These are phyloP conservation scores for Marvania coccoides DNA, from an alignment of 139 green algal species.

Conservation along the genomic window DNA sequence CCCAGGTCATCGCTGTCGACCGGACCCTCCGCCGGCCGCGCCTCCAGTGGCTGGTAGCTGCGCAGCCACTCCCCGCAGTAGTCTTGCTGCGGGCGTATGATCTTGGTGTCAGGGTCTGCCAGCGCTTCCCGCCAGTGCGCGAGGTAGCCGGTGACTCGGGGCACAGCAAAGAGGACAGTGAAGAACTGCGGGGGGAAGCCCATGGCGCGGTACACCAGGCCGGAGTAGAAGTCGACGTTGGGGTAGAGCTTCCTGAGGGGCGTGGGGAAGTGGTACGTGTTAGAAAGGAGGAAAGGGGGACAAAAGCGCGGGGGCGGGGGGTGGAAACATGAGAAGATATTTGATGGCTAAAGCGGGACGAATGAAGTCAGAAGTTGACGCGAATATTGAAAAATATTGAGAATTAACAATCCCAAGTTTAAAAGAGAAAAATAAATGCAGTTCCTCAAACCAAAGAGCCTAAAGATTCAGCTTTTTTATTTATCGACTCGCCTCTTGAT, in stretches of 20 bases:
- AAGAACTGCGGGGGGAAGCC: constrained; percentile 98
- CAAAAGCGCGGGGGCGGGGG: no score
- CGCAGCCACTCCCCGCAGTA: constrained; percentile 90
- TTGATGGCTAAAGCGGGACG: no score
- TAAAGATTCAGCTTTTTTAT: no score
- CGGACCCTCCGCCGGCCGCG: constrained; percentile 1
- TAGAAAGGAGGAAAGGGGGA: no score
- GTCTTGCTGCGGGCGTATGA: constrained; percentile 96
- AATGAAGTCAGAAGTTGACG: no score
- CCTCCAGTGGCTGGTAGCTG: constrained; percentile 54
- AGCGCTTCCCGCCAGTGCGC: constrained; percentile 96
- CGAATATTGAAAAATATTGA: no score
- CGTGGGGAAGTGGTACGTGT: no score
- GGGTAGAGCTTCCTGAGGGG: constrained; percentile 99
- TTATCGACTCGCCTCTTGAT: no score
- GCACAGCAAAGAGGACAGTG: constrained; percentile 97
- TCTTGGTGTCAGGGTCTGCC: constrained; percentile 91
- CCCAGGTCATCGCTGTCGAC: constrained; percentile 38
- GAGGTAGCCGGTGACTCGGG: constrained; percentile 86
- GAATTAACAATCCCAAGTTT: no score
- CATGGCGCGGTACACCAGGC: constrained; percentile 83
- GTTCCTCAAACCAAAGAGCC: no score
- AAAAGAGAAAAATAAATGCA: no score
- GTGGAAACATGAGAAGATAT: no score
- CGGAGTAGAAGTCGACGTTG: constrained; percentile 98